Conservation (phyloP, 345 rosid species). For the Laguncularia racemosa region DNA sequence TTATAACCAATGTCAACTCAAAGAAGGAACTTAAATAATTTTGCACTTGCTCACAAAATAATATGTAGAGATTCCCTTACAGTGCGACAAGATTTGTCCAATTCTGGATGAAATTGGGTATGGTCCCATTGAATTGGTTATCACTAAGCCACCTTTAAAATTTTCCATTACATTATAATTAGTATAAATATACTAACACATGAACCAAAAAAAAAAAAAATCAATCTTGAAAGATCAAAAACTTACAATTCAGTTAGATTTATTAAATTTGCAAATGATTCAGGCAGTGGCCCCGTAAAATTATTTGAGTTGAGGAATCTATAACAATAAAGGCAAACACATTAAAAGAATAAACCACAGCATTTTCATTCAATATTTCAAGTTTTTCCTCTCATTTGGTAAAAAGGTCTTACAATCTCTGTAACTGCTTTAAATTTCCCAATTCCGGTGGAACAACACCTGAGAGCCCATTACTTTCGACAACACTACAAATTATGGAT, state of each 20-base stretch:
- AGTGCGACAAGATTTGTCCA: neutral
- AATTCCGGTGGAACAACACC: neutral
- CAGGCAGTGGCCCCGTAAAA: slow-evolving; percentile 10
- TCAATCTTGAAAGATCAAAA: neutral
- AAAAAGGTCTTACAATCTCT: neutral
- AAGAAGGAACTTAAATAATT: neutral
- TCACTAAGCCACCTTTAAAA: slow-evolving; percentile 6
- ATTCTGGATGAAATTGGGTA: slow-evolving; percentile 7
- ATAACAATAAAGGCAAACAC: neutral
- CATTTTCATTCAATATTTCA: too few species aligned
- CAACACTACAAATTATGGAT: too few species aligned
- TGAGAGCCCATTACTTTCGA: too few species aligned
- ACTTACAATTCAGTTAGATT: neutral
- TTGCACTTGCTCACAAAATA: neutral
- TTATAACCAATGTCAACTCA: neutral
- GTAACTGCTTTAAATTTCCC: neutral
- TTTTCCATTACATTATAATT: too few species aligned
- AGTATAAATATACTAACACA: too few species aligned
- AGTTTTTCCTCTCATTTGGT: too few species aligned
- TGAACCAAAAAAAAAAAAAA: too few species aligned
- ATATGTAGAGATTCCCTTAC: slow-evolving; percentile 1
- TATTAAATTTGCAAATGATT: slow-evolving; percentile 3
- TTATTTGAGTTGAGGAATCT: slow-evolving; percentile 12
- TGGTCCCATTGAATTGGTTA: slow-evolving; percentile 8
- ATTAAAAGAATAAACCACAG: neutral